Percentiles rank a stretch among this genome's conserved stretches.
phyloP scores from a whole-genome alignment of 495 filamentous ascomycete species.

The Halenospora varia region DNA sequence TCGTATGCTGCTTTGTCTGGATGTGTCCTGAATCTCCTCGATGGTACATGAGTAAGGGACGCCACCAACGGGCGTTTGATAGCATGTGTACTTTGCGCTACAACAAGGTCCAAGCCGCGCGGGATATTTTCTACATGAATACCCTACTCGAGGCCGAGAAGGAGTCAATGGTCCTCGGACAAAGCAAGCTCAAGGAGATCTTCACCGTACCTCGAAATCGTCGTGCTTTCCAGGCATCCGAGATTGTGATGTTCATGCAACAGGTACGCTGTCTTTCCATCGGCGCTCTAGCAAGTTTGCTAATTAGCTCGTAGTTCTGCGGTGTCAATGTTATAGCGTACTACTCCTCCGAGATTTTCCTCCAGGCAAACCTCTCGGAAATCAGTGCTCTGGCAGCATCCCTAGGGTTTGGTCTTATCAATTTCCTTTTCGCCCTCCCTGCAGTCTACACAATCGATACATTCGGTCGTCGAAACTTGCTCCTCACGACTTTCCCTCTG shows the following conservation, averaged over 20 bases:
- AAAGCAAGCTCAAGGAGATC: constrained; percentile 62
- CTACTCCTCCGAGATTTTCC: constrained; percentile 65
- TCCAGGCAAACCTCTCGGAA: constrained; percentile 50
- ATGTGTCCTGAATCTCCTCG: constrained; percentile 61
- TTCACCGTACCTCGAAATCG: constrained; percentile 73
- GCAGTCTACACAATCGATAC: constrained; percentile 81
- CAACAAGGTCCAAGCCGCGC: constrained; percentile 70
- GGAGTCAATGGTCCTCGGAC: constrained; percentile 50
- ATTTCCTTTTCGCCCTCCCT: constrained; percentile 74
- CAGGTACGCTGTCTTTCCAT: constrained; percentile 46
- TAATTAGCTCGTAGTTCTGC: constrained; percentile 16
- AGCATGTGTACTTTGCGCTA: constrained; percentile 63
- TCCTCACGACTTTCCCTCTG: constrained; percentile 73
- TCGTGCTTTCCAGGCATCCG: constrained; percentile 68
- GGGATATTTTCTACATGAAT: constrained; percentile 81
- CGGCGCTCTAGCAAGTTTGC: not conserved
- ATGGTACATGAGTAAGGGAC: constrained; percentile 73
- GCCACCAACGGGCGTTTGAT: constrained; percentile 60
- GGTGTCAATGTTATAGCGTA: constrained; percentile 61
- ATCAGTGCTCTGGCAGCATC: constrained; percentile 60
- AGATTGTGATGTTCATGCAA: constrained; percentile 85
- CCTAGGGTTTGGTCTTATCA: constrained; percentile 74
- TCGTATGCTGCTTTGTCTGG: constrained; percentile 67
- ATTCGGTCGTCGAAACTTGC: constrained; percentile 74
- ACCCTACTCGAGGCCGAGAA: constrained; percentile 65